Base-by-base conservation (phyloP, 2,329 filamentous ascomycete genomes). In the Trichoderma koningii region DNA sequence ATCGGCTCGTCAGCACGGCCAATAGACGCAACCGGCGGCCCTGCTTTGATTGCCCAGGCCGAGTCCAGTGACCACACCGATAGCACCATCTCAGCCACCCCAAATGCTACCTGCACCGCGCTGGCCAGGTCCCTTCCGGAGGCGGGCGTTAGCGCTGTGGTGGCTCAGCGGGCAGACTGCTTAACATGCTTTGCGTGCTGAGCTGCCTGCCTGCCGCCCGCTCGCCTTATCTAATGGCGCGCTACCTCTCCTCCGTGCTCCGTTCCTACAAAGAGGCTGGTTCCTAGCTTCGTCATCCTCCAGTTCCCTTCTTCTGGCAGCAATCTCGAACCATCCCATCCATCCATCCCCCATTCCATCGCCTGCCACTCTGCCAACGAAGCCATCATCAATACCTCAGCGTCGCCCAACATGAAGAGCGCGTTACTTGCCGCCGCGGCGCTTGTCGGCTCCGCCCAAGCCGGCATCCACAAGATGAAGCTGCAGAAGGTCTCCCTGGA, bases 381-480 rank as follows among this genome's bases (percentile, higher is more conserved):
- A 14, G 1, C 34, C 51, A 57, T 64, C 57, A 41, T 57, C 17
- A 48, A n/a, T 38, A 7, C 19, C 14, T 15, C 70, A 53, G 45
- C 64, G 66, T 70, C 69, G 77, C 77, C 78, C 80, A 83, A 71
- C 79, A 98, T 97, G 94, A 97, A 96, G 89, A 88, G 88, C 79
- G 83, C 89, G 80, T 82, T 93, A 75, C 79, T 97, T 76, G 83
- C 92, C 77, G 89, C 92, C 81, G 88, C 89, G 74, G 85, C 89
- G 82, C 87, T 96, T 84, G 85, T 93, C 75, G 90, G 91, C 83
- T 88, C 89, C 77, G 90, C 90, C 76, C 86, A 91, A 76, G 94
- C 92, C 72, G 92, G 88, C 74, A 85, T 97, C 71, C 92, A 98
- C 87, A 96, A 92, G 85, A 89, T 97, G 86, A 95, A 96, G 86